Conservation (phyloP, 768 basidiomycete species). For the Lentinula sp. region DNA sequence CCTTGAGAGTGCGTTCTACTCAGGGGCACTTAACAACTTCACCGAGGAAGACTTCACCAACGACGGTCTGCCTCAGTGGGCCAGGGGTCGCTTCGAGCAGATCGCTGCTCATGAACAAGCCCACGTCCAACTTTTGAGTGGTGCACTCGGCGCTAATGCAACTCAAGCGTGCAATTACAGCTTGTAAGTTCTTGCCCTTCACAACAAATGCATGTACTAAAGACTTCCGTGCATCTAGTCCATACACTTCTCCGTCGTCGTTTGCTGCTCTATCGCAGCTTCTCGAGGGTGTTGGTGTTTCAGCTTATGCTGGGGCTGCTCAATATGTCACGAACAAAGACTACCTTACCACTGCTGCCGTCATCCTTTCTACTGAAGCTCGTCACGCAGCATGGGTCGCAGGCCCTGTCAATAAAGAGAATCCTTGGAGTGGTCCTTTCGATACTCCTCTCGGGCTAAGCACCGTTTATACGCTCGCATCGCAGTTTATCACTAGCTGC, state of each 20-base stretch:
- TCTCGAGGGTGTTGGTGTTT: neutral
- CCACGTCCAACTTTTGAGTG: conserved; percentile 50
- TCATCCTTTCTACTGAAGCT: conserved; percentile 54
- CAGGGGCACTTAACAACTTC: conserved; percentile 35
- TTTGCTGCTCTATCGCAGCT: neutral
- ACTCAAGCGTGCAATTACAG: conserved; percentile 51
- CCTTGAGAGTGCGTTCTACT: conserved; percentile 41
- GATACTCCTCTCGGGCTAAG: conserved; percentile 31
- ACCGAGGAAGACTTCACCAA: conserved; percentile 35
- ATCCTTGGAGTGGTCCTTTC: conserved; percentile 46
- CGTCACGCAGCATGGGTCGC: conserved; percentile 54
- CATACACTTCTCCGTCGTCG: conserved; percentile 33
- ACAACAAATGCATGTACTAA: neutral
- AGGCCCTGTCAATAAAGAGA: conserved; percentile 32
- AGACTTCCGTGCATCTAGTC: conserved; percentile 17
- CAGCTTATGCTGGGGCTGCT: neutral
- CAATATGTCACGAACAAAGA: conserved; percentile 21
- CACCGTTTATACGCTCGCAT: conserved; percentile 31
- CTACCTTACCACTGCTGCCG: conserved; percentile 48
- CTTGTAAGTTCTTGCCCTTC: conserved; percentile 34
- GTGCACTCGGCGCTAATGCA: conserved; percentile 31
- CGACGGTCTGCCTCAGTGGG: conserved; percentile 43
- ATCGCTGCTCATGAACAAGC: conserved; percentile 46
- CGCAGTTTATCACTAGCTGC: conserved; percentile 46
- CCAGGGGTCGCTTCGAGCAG: conserved; percentile 43